Conservation (phyloP, 2,329 filamentous ascomycete genomes). For the Camillea tinctor region DNA sequence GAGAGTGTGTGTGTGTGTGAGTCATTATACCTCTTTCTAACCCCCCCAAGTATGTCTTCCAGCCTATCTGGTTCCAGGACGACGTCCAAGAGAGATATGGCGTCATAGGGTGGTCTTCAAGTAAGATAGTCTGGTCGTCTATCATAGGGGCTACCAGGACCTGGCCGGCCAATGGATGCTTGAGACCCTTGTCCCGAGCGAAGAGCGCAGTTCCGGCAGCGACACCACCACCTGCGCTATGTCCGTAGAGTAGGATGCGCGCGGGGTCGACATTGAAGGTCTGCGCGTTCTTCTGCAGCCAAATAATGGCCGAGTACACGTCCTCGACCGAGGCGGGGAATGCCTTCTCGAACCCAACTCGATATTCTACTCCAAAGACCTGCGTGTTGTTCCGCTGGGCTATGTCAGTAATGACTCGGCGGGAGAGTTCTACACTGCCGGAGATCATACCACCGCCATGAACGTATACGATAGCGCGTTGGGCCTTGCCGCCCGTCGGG, state of each 20-base stretch:
- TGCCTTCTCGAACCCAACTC: constrained; percentile 47
- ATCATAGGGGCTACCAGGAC: constrained; percentile 34
- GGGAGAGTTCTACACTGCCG: constrained; percentile 18
- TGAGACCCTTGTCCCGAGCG: constrained; percentile 29
- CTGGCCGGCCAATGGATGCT: constrained; percentile 28
- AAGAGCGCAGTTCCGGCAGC: constrained; percentile 37
- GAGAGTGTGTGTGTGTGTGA: no score
- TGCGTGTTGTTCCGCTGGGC: constrained; percentile 17
- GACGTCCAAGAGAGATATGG: constrained; percentile 15
- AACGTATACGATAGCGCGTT: constrained; percentile 23
- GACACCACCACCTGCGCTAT: constrained; percentile 25
- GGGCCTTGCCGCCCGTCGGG: background rate
- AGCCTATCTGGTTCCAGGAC: constrained; percentile 12
- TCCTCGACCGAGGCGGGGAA: constrained; percentile 46
- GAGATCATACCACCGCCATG: constrained; percentile 26
- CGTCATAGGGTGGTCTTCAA: constrained; percentile 16
- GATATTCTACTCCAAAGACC: constrained; percentile 42
- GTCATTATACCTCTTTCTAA: constrained; percentile 3
- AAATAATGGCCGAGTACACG: constrained; percentile 23
- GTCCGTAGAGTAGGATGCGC: constrained; percentile 20
- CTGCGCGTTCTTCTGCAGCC: constrained; percentile 34
- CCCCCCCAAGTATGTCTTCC: constrained; percentile 18
- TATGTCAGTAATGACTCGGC: constrained; percentile 8
- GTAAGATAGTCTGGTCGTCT: constrained; percentile 28
- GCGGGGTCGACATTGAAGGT: constrained; percentile 23